phyloP scores from a whole-genome alignment of 2,329 filamentous ascomycete species.

The Arthrocladium fulminans region DNA sequence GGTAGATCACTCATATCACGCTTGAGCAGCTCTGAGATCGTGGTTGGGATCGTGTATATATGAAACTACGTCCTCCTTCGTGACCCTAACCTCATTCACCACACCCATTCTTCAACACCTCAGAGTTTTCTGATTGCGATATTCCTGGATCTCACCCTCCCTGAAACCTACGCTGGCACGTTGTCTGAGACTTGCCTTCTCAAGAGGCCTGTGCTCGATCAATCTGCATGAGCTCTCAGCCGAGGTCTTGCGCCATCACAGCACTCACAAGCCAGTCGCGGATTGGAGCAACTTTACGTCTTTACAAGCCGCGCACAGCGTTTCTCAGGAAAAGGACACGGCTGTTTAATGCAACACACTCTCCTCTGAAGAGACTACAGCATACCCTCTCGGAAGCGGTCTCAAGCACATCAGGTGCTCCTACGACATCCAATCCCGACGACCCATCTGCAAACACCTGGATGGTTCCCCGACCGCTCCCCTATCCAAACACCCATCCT shows the following conservation, averaged over 20 bases:
- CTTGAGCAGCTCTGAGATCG: background rate
- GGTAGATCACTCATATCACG: background rate
- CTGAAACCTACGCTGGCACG: too few relatives aligned
- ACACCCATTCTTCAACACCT: too few relatives aligned
- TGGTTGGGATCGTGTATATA: background rate
- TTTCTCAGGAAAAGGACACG: background rate
- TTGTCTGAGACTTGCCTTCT: too few relatives aligned
- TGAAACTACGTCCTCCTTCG: too few relatives aligned
- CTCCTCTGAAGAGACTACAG: too few relatives aligned
- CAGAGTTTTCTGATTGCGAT: too few relatives aligned
- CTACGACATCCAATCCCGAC: background rate
- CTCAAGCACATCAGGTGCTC: too few relatives aligned
- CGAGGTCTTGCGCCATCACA: background rate
- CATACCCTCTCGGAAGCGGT: too few relatives aligned
- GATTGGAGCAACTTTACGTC: background rate
- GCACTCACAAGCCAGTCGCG: background rate
- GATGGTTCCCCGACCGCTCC: slow-evolving; percentile 5
- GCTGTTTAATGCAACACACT: background rate
- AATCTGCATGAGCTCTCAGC: background rate
- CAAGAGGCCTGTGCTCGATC: background rate
- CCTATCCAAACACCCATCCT: slow-evolving; percentile 9
- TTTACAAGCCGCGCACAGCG: background rate
- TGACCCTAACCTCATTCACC: too few relatives aligned
- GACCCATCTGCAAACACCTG: background rate
- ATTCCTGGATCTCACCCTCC: too few relatives aligned